These are phyloP conservation scores for Talaromyces sp. DNA, from an alignment of 2,329 filamentous ascomycete genomes.

Conservation along the genomic window DNA sequence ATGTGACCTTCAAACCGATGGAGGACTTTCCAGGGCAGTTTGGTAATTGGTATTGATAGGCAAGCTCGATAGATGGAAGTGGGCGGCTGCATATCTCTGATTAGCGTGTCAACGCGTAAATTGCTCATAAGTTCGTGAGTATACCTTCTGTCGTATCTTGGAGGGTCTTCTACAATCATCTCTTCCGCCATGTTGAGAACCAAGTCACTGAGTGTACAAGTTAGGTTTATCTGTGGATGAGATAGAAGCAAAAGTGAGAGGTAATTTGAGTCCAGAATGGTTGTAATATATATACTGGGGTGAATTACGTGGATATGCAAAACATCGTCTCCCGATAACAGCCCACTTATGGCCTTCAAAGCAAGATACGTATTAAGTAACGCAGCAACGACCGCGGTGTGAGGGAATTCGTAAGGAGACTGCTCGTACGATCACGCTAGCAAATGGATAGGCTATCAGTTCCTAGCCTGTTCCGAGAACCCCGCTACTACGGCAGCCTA, in stretches of 20 bases:
- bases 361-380: background rate
- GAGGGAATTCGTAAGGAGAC: background rate
- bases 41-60: slow-evolving; percentile 34
- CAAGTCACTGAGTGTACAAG: too few species aligned
- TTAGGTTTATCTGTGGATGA: background rate
- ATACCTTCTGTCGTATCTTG: slow-evolving; percentile 11
- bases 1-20: slow-evolving; percentile 38
- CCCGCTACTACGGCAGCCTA: background rate
- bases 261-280: background rate
- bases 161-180: slow-evolving; percentile 10
- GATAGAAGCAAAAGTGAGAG: background rate
- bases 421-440: background rate
- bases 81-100: slow-evolving; percentile 25
- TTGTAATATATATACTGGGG: slow-evolving; percentile 5
- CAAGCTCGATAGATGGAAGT: slow-evolving; percentile 27
- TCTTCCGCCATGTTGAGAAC: slow-evolving; percentile 8
- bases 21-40: slow-evolving; percentile 43
- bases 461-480: background rate
- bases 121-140: background rate
- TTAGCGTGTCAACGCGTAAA: slow-evolving; percentile 1
- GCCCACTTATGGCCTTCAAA: background rate
- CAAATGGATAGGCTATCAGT: slow-evolving; percentile 3
- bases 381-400: background rate
- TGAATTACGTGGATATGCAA: background rate
- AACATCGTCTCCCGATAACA: background rate